These are phyloP conservation scores for Chaetomium sp. DNA, from an alignment of 2,329 filamentous ascomycete genomes.

Conservation along the genomic window DNA sequence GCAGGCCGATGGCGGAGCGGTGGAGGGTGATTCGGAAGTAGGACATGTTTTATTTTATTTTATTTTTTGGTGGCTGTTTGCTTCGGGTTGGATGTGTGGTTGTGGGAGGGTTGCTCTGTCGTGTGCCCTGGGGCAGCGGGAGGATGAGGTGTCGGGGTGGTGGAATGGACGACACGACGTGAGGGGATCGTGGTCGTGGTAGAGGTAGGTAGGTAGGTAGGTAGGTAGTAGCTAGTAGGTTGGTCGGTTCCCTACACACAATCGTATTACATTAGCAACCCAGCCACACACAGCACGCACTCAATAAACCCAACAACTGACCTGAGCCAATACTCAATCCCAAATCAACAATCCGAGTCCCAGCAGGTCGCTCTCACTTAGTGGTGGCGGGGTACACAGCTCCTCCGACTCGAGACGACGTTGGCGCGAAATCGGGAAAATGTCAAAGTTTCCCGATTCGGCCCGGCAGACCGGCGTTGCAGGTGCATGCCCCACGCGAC, in stretches of 20 bases:
- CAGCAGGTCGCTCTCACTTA: background rate
- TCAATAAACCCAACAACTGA: background rate
- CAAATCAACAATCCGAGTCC: background rate
- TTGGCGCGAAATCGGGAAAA: background rate
- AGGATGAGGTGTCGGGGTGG: background rate
- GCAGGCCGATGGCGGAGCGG: constrained; percentile 86
- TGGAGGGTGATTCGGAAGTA: constrained; percentile 92
- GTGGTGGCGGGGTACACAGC: background rate
- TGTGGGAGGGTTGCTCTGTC: background rate
- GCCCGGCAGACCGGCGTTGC: background rate
- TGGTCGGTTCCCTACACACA: background rate
- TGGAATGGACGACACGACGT: background rate
- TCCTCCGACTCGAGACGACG: background rate
- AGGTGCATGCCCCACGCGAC: constrained; percentile 6
- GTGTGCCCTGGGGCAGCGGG: background rate
- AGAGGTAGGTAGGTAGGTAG: background rate
- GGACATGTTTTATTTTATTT: constrained; percentile 57
- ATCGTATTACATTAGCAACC: background rate
- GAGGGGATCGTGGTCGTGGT: background rate
- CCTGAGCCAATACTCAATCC: background rate
- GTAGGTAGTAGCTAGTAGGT: no score
- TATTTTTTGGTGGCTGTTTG: constrained; percentile 16
- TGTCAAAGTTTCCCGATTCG: constrained; percentile 1
- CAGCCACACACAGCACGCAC: background rate
- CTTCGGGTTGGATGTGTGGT: background rate